Evolutionary conservation across 768 basidiomycete species (phyloP).

Genomic region (Cyclocybe cylindracea): DNA sequence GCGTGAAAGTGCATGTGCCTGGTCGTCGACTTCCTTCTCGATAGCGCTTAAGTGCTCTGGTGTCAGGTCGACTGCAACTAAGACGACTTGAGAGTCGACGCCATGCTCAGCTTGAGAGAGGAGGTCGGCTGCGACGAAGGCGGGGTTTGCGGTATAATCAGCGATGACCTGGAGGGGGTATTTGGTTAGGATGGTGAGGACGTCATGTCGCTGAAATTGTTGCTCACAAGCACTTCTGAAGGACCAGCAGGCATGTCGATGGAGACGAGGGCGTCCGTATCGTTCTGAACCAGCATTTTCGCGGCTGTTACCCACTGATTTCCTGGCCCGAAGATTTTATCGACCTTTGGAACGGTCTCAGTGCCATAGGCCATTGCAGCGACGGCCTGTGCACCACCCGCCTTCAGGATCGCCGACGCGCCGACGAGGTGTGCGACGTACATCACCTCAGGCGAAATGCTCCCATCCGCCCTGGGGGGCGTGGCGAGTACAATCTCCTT

Average conservation of each 20-base stretch:
- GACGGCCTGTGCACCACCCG: conserved; percentile 95
- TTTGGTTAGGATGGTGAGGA: not conserved
- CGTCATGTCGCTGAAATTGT: not conserved
- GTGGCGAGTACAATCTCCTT: conserved; percentile 91
- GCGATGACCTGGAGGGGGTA: conserved; percentile 78
- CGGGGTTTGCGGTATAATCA: conserved; percentile 81
- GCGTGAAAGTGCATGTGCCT: conserved; percentile 84
- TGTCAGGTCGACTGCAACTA: conserved; percentile 77
- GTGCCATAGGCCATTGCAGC: conserved; percentile 98
- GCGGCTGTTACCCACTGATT: conserved; percentile 99
- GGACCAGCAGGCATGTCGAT: conserved; percentile 99
- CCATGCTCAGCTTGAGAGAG: conserved; percentile 99
- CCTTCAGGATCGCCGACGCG: conserved; percentile 87
- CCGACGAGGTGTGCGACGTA: conserved; percentile 94
- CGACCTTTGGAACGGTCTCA: conserved; percentile 92
- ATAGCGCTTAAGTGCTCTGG: conserved; percentile 65
- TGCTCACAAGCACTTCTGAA: conserved; percentile 90
- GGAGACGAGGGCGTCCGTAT: conserved; percentile 92
- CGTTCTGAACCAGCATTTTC: conserved; percentile 99
- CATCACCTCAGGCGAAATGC: conserved; percentile 94
- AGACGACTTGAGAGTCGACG: conserved; percentile 95
- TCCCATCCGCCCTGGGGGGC: conserved; percentile 92
- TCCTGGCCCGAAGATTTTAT: conserved; percentile 99
- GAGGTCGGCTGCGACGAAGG: conserved; percentile 94
- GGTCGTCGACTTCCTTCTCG: conserved; percentile 82